Evolutionary conservation across 2,329 filamentous ascomycete genomes (phyloP).

Genomic region (Sclerotinia nivalis): DNA sequence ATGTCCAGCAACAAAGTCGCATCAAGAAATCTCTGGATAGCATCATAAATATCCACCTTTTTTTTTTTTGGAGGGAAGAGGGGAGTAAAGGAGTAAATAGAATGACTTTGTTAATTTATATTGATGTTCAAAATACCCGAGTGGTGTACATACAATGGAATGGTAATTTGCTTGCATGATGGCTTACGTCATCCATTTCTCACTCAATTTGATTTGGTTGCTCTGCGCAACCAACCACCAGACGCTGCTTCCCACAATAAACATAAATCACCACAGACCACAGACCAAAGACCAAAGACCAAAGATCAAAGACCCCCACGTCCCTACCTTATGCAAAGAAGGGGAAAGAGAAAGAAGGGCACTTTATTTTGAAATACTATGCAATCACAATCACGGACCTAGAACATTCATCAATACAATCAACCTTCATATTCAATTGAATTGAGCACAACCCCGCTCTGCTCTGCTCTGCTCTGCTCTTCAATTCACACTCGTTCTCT

Average conservation of each 20-base stretch:
- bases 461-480: background rate
- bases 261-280: background rate
- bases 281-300: background rate
- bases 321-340: constrained; percentile 12
- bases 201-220: background rate
- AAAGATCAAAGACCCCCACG: background rate
- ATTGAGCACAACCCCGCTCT: background rate
- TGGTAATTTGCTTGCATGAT: background rate
- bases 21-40: too few species aligned
- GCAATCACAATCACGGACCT: background rate
- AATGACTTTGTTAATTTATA: too few species aligned
- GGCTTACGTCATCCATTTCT: constrained; percentile 15
- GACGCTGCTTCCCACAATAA: constrained; percentile 1
- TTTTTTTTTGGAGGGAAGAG: too few species aligned
- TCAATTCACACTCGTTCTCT: background rate
- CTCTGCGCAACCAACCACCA: constrained; percentile 8
- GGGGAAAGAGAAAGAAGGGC: background rate
- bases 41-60: too few species aligned
- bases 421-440: constrained; percentile 11
- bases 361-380: constrained; percentile 8
- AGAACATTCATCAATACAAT: constrained; percentile 7
- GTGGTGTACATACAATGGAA: background rate
- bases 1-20: too few species aligned
- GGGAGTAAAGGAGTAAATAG: too few species aligned
- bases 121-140: background rate